Evolutionary conservation across 78 protist genomes (phyloP), one percentile per base, ranked within the genome.

Genomic region (Reticulomyxa filosa): DNA sequence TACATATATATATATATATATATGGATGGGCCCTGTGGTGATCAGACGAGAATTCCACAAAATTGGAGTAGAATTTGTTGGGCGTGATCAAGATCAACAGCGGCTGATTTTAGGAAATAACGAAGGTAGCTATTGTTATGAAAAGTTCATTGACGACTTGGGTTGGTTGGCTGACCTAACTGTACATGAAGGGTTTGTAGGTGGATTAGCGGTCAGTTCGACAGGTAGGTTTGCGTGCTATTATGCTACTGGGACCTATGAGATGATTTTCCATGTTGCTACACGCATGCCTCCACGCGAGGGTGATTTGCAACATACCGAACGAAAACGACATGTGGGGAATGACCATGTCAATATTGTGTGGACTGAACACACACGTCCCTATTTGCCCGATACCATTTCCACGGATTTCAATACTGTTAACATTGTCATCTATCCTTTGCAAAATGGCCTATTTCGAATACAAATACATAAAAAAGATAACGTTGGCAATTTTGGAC

Each of bases 211-310:
- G 17, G 22, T 27, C 20, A 65, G 23, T n/a, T 3, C 38, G 20
- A 67, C 77, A 23, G 79, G 79, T 25, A 36, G 35, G 38, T 2
- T 2, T 2, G 1, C 80, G 23, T 4, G 39, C 29, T 75, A 67
- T 34, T 75, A 55, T 59, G 3, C 74, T 22, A 71, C 8, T 63
- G 6, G 39, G 52, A 6, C 4, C 5, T 6, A 4, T 10, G 80
- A 76, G 65, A 22, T 75, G 10, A 74, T 74, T n/a, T 76, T 46
- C 56, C 80, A 76, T 26, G 82, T 74, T 20, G 80, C 76, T 3
- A 65, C 80, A 26, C 4, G 13, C 27, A 73, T 72, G 80, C 80
- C 76, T 22, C 23, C 69, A 22, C 37, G 50, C 50, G 62, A 11
- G 17, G 46, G 33, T 4, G 77, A 72, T 38, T 20, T 11, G 5